Base-by-base conservation (phyloP, 2,329 filamentous ascomycete genomes). In the Daldinia sp. region DNA sequence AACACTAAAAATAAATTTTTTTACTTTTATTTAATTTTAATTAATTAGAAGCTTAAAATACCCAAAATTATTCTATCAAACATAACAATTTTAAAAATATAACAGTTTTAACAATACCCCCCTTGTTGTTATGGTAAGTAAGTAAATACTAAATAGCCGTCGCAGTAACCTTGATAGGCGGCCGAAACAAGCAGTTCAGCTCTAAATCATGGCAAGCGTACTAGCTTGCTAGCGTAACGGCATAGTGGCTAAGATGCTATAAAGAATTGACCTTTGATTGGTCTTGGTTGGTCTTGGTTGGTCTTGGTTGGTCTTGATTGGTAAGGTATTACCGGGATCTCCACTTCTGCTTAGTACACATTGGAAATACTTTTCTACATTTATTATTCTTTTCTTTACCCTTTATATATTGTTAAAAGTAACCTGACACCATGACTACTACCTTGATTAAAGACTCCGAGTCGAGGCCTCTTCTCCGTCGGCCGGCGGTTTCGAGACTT, bases 331-430 rank as follows among this genome's bases (percentile, higher is more conserved):
- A 47, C 13, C n/a, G 4, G 5, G n/a, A 15, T 8, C 49, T 32
- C 58, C 65, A 65, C 64, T 61, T 60, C 47, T 45, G 62, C 65
- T 67, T 67, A 67, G 49, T 63, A 63, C 49, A 61, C 58, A 60
- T 65, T 65, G 60, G 52, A 64, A 66, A 66, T 66, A 49, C 57
- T 49, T 55, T 60, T 57, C 25, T 30, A 25, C 52, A 39, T 57
- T 5, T 13, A 47, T 45, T 21, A 1, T 29, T n/a, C 3, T 9
- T 37, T 13, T 19, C 21, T 43, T 10, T 7, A 23, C n/a, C 23
- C 10, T 43, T 10, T 21, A 43, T 21, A 19, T 11, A 32, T 11
- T 59, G 59, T 63, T 66, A 66, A 66, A 57, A n/a, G 32, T 35
- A 35, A 11, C 11, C 10, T 35, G 15, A n/a, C 5, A 32, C 30